These are phyloP conservation scores for Naematelia aurantialba DNA, from an alignment of 768 basidiomycete species.

Conservation along the genomic window DNA sequence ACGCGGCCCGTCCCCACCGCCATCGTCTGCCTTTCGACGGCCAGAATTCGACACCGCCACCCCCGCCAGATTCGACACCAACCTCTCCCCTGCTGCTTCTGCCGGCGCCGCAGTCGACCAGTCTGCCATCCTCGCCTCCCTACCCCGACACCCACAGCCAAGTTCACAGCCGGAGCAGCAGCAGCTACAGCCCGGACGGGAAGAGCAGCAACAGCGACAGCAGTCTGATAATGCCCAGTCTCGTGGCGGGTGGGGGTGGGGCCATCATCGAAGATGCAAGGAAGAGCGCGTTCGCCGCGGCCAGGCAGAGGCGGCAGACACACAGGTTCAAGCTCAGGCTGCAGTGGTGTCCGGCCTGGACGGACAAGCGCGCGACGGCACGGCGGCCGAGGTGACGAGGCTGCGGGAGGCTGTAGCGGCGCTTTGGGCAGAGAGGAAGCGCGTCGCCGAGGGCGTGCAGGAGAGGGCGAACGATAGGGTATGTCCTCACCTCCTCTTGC, in stretches of 20 bases:
- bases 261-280: background rate
- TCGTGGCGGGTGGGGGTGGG: background rate
- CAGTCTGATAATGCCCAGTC: background rate
- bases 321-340: background rate
- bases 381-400: constrained; percentile 15
- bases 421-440: constrained; percentile 29
- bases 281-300: constrained; percentile 1
- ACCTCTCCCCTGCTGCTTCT: background rate
- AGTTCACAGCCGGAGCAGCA: no score
- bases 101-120: background rate
- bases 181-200: no score
- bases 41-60: background rate
- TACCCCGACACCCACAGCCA: background rate
- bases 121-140: background rate
- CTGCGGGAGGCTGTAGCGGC: constrained; percentile 23
- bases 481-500: background rate
- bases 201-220: background rate
- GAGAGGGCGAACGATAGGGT: constrained; percentile 30
- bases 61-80: background rate
- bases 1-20: no score
- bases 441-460: constrained; percentile 13
- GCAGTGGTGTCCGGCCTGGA: background rate
- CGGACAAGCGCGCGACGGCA: background rate
- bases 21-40: background rate
- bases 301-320: background rate